phyloP scores from a whole-genome alignment of 768 basidiomycete genomes.

The Tricholoma bakamatsutake region DNA sequence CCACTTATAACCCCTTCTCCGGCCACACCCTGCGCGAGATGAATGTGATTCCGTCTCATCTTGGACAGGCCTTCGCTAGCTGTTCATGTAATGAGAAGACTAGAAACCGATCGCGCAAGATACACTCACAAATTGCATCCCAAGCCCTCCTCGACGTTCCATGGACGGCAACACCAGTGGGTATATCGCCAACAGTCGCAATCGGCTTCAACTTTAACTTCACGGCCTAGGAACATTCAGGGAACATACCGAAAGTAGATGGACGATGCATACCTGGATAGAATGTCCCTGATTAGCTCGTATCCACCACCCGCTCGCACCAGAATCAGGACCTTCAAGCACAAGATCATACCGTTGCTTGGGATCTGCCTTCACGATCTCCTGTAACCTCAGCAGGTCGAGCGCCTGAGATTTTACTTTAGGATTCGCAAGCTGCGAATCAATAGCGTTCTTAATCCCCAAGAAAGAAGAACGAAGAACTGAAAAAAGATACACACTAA shows the following conservation, averaged over 20 bases:
- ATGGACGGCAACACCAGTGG: slow-evolving; percentile 69
- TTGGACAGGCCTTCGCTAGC: slow-evolving; percentile 68
- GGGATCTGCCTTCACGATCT: slow-evolving; percentile 59
- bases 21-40: slow-evolving; percentile 76
- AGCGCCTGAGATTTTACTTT: slow-evolving; percentile 52
- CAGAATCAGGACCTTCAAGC: slow-evolving; percentile 33
- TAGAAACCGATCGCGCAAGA: background rate
- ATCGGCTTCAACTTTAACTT: slow-evolving; percentile 63
- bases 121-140: slow-evolving; percentile 55
- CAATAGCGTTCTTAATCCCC: background rate
- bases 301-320: slow-evolving; percentile 69
- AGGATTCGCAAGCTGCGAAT: slow-evolving; percentile 56
- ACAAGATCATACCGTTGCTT: slow-evolving; percentile 63
- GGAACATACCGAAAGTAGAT: too few relatives aligned
- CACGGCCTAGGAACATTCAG: slow-evolving; percentile 43
- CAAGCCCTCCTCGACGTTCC: slow-evolving; percentile 71
- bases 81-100: slow-evolving; percentile 21
- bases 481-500: slow-evolving; percentile 49
- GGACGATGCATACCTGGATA: slow-evolving; percentile 48
- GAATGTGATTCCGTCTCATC: slow-evolving; percentile 90
- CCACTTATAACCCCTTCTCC: slow-evolving; percentile 71
- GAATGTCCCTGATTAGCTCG: slow-evolving; percentile 90
- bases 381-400: slow-evolving; percentile 47
- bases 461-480: background rate
- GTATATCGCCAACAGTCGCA: slow-evolving; percentile 52